These are phyloP conservation scores for Gamsiella multidivaricata DNA, from an alignment of 192 early-diverging fungal species.

Conservation along the genomic window DNA sequence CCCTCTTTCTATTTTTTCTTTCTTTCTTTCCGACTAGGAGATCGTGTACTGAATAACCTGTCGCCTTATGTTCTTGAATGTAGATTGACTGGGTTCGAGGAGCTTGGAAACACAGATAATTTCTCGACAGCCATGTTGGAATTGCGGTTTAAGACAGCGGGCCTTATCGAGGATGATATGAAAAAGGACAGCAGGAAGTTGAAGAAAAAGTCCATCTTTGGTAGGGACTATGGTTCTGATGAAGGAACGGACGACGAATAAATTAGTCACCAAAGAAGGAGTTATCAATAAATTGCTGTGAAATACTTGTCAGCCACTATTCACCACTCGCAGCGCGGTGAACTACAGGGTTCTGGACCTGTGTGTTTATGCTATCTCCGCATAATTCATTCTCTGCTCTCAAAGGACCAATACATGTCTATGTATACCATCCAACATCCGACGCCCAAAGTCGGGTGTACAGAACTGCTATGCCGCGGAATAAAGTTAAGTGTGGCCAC, in stretches of 20 bases:
- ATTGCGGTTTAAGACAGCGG: constrained; percentile 64
- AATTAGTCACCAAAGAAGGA: neutral
- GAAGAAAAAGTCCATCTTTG: constrained; percentile 58
- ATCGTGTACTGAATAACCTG: neutral
- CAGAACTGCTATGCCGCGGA: no score
- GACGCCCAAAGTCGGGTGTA: no score
- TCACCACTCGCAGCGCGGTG: no score
- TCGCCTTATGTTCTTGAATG: neutral
- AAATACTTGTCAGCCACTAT: no score
- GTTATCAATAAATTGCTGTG: neutral
- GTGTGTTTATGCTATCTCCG: no score
- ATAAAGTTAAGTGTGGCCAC: no score
- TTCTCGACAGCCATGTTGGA: constrained; percentile 86
- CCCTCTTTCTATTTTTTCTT: constrained; percentile 5
- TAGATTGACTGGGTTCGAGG: constrained; percentile 94
- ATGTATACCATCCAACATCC: no score
- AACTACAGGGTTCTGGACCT: no score
- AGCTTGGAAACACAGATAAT: constrained; percentile 86
- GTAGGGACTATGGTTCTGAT: constrained; percentile 43
- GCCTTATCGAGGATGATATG: constrained; percentile 60
- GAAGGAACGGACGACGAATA: constrained; percentile 49
- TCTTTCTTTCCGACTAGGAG: constrained; percentile 1
- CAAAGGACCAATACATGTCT: no score
- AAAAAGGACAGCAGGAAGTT: constrained; percentile 28
- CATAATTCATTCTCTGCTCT: no score